Evolutionary conservation across 768 basidiomycete species (phyloP).

Genomic region (Macrocybe gigantea): DNA sequence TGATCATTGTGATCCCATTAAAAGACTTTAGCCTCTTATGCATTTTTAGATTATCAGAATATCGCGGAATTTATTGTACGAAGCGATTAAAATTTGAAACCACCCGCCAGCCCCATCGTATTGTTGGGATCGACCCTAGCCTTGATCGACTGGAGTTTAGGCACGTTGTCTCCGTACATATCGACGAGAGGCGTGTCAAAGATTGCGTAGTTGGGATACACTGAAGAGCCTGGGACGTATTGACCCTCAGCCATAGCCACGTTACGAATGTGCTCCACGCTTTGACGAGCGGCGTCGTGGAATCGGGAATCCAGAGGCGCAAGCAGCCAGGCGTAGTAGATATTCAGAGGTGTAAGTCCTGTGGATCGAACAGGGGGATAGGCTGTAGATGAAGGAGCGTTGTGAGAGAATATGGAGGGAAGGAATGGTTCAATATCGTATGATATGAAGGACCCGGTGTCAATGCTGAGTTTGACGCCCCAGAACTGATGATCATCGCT

Average conservation of each 20-base stretch:
- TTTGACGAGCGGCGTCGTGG: constrained; percentile 30
- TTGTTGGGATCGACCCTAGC: constrained; percentile 44
- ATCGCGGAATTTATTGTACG: too few relatives aligned
- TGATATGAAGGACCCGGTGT: constrained; percentile 26
- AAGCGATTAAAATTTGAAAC: constrained; percentile 43
- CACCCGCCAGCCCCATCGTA: constrained; percentile 65
- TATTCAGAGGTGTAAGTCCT: constrained; percentile 39
- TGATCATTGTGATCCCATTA: too few relatives aligned
- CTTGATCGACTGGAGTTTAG: constrained; percentile 33
- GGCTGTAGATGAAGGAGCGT: constrained; percentile 27
- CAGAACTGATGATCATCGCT: constrained; percentile 30
- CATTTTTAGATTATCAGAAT: too few relatives aligned
- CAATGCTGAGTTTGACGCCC: constrained; percentile 25
- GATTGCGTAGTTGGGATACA: constrained; percentile 61
- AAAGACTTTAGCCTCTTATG: too few relatives aligned
- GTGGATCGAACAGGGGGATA: constrained; percentile 38
- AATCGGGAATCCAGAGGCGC: constrained; percentile 32
- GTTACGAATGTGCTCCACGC: constrained; percentile 31
- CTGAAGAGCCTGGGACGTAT: constrained; percentile 23
- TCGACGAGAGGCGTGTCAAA: constrained; percentile 40
- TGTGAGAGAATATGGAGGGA: constrained; percentile 31
- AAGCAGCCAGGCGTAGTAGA: constrained; percentile 39
- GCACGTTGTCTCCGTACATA: constrained; percentile 48
- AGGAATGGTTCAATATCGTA: constrained; percentile 52
- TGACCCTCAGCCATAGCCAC: constrained; percentile 36